Evolutionary conservation across 129 eudicot species (phyloP), one percentile per base, ranked within the genome.

Genomic region (Erigeron canadensis): DNA sequence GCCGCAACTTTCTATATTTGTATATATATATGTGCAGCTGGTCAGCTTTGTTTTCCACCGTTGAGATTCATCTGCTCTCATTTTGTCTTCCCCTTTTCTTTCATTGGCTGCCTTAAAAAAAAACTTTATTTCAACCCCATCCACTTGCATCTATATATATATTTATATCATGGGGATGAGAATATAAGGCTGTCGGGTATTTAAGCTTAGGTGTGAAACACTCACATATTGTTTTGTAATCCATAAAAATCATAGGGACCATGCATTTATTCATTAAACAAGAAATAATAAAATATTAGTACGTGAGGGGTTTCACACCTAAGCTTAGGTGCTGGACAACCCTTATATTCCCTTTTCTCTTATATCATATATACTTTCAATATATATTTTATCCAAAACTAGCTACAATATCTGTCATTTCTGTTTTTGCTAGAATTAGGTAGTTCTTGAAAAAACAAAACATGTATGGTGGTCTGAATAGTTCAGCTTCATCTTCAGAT

Each of bases 401-500:
- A 28, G 34, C 34, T 28, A 3, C 34, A 0, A 28, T 3, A 28
- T 28, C 3, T 28, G 2, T 28, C 2, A 28, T 53, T n/a, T 53
- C 21, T n/a, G 5, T 15, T 53, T 16, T 12, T 28, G 0, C 34
- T 28, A 28, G 1, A 28, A 28, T 28, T 28, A 28, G 34, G 34
- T 28, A 28, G 34, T 28, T 28, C 34, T 28, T 28, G 34, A 28
- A 28, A 53, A 53, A 2, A n/a, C n/a, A 37, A 53, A 55, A 0
- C 40, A 87, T 87, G 94, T 87, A 73, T 50, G 81, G 81, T 59
- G 73, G 47, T 79, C 46, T 53, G 13, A 65, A 71, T 40, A 53
- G 58, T 17, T 53, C 58, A 1, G 71, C 82, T 2, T 77, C 58
- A 1, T 75, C 82, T 2, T 77, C 88, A 1, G 88, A 81, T 74